Evolutionary conservation across 1,284 basidiomycete genomes (phyloP).

Genomic region (Gymnopus androsaceus): DNA sequence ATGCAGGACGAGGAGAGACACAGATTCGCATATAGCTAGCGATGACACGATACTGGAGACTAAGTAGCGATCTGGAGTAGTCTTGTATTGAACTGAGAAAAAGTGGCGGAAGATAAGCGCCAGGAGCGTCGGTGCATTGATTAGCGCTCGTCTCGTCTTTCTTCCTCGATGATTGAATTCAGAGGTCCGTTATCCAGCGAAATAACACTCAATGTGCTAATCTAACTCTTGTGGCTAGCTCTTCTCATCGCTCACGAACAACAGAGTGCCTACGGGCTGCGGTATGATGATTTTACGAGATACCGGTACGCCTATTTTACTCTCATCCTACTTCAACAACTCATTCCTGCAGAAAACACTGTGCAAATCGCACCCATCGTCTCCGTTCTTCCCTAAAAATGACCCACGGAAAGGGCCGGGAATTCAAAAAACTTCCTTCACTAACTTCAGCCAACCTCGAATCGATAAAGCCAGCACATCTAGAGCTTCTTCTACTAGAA

Average conservation of each 20-base stretch:
- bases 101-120: too few species aligned
- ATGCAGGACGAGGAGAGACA: too few species aligned
- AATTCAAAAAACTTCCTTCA: conserved; percentile 81
- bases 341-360: conserved; percentile 69
- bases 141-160: too few species aligned
- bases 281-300: conserved; percentile 85
- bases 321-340: not conserved
- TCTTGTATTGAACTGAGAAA: too few species aligned
- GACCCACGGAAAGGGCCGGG: conserved; percentile 87
- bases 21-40: too few species aligned
- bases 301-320: conserved; percentile 60
- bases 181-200: not conserved
- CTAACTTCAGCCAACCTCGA: conserved; percentile 50
- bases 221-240: conserved; percentile 42
- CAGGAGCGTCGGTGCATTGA: too few species aligned
- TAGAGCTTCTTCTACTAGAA: conserved; percentile 85
- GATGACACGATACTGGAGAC: too few species aligned
- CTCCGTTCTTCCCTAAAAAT: conserved; percentile 81
- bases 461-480: conserved; percentile 73
- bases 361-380: conserved; percentile 87
- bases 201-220: not conserved
- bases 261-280: conserved; percentile 86
- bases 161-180: not conserved
- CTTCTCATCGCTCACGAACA: conserved; percentile 87
- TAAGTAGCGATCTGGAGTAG: too few species aligned